Evolutionary conservation across 208 protist species (phyloP), one percentile per base, ranked within the genome.

Genomic region (Trichomonas tenax): DNA sequence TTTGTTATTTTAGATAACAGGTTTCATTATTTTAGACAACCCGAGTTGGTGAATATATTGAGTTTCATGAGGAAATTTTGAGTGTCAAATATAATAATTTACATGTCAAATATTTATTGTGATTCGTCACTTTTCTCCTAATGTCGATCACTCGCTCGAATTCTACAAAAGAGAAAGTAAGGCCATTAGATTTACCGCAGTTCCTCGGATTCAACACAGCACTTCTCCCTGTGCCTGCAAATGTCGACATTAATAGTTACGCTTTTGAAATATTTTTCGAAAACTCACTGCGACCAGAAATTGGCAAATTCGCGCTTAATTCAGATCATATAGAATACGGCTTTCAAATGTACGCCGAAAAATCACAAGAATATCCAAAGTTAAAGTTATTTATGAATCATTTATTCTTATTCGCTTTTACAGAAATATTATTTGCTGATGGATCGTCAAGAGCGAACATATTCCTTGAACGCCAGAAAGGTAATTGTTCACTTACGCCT

Each of bases 251-350:
- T 38, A 93, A 93, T 51, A 9, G 40, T 26, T 93, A 93, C 51
- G 86, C 86, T 0, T 93, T 93, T 36, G 86, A 93, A 38, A 48
- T 93, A 51, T 93, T 58, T 38, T 93, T 93, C 17, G 86, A 93
- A 58, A 93, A 93, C 26, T 41, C n/a, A 26, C 44, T 23, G 2
- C 9, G 31, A 44, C 34, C 86, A 38, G 44, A 93, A 51, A 17
- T 93, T 38, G 15, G 41, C 23, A 34, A 41, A 58, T 44, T 89
- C 26, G 81, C 81, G 15, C 44, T 93, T 10, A 48, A 41, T 34
- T 93, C 86, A 93, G 86, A 93, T 51, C 86, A 93, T 51, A 34
- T 93, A 23, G 86, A 93, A 21, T 44, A 93, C 36, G 86, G 86
- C 10, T 93, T 93, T 51, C 41, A 93, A 58, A 93, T 93, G 44